Evolutionary conservation across 208 protist genomes (phyloP).

Genomic region (Jaenimonas drosophilae): DNA sequence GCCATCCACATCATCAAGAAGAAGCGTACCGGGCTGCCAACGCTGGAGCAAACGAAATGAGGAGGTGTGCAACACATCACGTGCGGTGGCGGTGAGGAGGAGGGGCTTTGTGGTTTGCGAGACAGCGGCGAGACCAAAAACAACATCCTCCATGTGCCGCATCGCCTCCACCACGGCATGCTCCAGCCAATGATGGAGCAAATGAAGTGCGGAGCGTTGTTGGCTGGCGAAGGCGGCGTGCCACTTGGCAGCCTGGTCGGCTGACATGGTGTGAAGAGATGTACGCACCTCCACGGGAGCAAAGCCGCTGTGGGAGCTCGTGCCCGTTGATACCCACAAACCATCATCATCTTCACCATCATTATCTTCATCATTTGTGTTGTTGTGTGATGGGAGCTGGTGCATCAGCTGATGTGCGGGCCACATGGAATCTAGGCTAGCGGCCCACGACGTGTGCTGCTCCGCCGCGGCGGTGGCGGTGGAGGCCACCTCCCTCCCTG

Average conservation of each 20-base stretch:
- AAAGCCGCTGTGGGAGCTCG: too few species aligned
- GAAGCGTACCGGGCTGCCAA: slow-evolving; percentile 50
- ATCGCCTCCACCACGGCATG: slow-evolving; percentile 37
- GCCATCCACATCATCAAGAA: slow-evolving; percentile 70
- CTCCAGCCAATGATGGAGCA: too few species aligned
- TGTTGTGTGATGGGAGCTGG: too few species aligned
- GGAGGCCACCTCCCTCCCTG: slow-evolving; percentile 31
- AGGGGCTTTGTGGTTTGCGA: slow-evolving; percentile 49
- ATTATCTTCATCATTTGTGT: too few species aligned
- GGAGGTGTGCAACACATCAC: slow-evolving; percentile 29
- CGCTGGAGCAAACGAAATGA: slow-evolving; percentile 25
- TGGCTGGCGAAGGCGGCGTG: slow-evolving; percentile 46
- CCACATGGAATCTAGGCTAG: slow-evolving; percentile 6
- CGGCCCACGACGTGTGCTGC: slow-evolving; percentile 9
- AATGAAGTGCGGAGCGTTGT: slow-evolving; percentile 45
- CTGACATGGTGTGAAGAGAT: slow-evolving; percentile 15
- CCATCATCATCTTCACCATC: too few species aligned
- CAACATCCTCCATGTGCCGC: slow-evolving; percentile 37
- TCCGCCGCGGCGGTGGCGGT: slow-evolving; percentile 15
- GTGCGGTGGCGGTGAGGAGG: too few species aligned
- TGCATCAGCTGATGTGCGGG: too few species aligned
- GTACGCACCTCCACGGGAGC: slow-evolving; percentile 26
- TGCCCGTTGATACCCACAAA: too few species aligned
- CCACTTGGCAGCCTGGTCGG: slow-evolving; percentile 42
- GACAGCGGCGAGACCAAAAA: slow-evolving; percentile 39